phyloP scores from a whole-genome alignment of 1,139 yeast species.

The Suhomyces bribrorum region DNA sequence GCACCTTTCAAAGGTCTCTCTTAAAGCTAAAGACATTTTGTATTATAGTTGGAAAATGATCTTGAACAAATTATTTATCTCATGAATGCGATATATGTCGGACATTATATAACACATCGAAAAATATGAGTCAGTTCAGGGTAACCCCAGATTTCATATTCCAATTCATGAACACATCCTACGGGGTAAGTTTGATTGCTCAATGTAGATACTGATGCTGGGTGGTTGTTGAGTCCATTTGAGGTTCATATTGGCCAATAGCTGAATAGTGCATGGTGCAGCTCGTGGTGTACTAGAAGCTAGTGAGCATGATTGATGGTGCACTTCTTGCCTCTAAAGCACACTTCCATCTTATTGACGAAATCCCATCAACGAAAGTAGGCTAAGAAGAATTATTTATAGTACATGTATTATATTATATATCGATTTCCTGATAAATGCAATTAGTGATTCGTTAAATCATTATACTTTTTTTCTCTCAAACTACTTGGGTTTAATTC shows the following conservation, averaged over 20 bases:
- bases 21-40: constrained; percentile 64
- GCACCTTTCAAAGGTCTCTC: constrained; percentile 71
- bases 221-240: too few relatives aligned
- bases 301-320: too few relatives aligned
- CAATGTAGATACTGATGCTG: too few relatives aligned
- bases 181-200: neutral
- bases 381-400: too few relatives aligned
- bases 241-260: too few relatives aligned
- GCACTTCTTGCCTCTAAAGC: too few relatives aligned
- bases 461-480: too few relatives aligned
- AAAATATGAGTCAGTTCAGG: constrained; percentile 37
- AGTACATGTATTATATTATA: too few relatives aligned
- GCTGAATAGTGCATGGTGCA: too few relatives aligned
- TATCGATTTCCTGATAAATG: neutral
- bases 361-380: too few relatives aligned
- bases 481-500: constrained; percentile 2
- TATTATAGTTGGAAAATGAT: neutral
- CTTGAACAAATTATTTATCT: neutral
- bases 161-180: neutral
- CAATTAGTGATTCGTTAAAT: neutral
- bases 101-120: constrained; percentile 1
- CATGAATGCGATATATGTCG: constrained; percentile 3
- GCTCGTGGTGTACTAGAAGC: too few relatives aligned
- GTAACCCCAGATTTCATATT: constrained; percentile 20
- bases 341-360: too few relatives aligned